Evolutionary conservation across 2,329 filamentous ascomycete genomes (phyloP), one percentile per base, ranked within the genome.

Genomic region (Xylariaceae sp.): DNA sequence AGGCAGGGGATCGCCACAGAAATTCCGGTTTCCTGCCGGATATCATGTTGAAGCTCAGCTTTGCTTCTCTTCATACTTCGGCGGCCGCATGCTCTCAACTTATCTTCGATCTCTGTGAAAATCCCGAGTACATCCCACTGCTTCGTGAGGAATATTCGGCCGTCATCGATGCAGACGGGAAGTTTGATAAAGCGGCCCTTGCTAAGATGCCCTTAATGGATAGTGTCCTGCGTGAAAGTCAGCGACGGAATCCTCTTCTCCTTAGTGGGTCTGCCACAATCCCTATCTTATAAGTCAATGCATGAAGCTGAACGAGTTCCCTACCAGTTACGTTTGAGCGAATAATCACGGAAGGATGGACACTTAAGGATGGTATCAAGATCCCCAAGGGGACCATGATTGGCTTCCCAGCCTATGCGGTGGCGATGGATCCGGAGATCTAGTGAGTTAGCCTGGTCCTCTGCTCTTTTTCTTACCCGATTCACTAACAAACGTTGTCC

Each of bases 361-460:
- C 37, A 9, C 37, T 42, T 13, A 10, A 9, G 47, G 23, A 55
- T 3, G 58, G 58, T 5, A 53, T 59, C 42, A 9, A 4, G 2
- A 52, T 56, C 13, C 58, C 58, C 0, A 50, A 18, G 5, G 39
- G 48, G 9, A 53, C 53, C 2, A 23, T 11, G 2, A 59, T 59
- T 18, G 59, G 55, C 4, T 52, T 61, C 8, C 53, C 53, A 3
- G 56, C 52, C 1, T 49, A 55, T 11, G 55, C 51, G 1, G 39
- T 57, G 13, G 18, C 51, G 10, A 61, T 61, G 59, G 55, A 61
- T 35, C 59, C 59, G 5, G 15, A 51, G n/a, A 23, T 61, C 4
- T 61, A 58, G 23, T 30, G 23, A 30, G 23, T 5, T 30, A 30
- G 23, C 23, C 23, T 30, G 23, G 23, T 30, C 23, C 5, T 30